A percentile compares a stretch with the other conserved stretches of the same genome.
Conservation (phyloP, 225 moss, liverwort and hornwort genomes). For the Physcomitrellopsis africana region DNA sequence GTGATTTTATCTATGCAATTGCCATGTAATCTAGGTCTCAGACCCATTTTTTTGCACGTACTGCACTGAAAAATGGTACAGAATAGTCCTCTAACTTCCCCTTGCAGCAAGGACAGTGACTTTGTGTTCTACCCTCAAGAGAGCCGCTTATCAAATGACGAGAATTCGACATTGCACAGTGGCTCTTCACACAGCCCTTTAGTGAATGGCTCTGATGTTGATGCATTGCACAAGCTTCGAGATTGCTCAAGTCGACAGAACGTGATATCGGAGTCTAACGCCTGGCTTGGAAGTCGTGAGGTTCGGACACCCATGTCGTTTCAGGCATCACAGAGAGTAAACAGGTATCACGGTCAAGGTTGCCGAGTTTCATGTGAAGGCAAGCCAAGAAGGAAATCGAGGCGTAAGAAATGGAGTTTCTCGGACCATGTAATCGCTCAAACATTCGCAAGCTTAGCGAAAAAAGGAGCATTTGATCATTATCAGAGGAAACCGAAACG, state of each 20-base stretch:
- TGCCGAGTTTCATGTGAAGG: conserved; percentile 15
- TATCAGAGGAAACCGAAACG: conserved; percentile 33
- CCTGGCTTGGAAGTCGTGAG: conserved; percentile 24
- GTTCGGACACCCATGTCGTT: conserved; percentile 21
- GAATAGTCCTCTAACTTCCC: neutral
- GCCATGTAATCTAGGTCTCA: neutral
- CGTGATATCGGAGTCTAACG: conserved; percentile 17
- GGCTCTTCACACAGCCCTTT: conserved; percentile 30
- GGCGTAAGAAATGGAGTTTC: conserved; percentile 30
- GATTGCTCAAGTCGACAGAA: conserved; percentile 30
- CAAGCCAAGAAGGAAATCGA: conserved; percentile 32
- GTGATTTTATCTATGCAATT: conserved; percentile 9
- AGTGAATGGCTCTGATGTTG: conserved; percentile 27
- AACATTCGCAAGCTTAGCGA: conserved; percentile 59
- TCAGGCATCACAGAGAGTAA: conserved; percentile 43
- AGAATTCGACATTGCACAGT: conserved; percentile 32
- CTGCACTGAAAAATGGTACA: neutral
- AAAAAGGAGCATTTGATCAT: conserved; percentile 42
- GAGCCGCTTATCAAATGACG: conserved; percentile 43
- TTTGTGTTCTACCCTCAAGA: conserved; percentile 57
- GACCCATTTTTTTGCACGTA: neutral
- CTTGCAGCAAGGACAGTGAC: conserved; percentile 66
- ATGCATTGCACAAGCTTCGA: conserved; percentile 42
- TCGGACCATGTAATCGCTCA: conserved; percentile 51
- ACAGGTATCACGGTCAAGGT: conserved; percentile 8